phyloP scores from a whole-genome alignment of 257 asterid species.

The Plantago ovata region DNA sequence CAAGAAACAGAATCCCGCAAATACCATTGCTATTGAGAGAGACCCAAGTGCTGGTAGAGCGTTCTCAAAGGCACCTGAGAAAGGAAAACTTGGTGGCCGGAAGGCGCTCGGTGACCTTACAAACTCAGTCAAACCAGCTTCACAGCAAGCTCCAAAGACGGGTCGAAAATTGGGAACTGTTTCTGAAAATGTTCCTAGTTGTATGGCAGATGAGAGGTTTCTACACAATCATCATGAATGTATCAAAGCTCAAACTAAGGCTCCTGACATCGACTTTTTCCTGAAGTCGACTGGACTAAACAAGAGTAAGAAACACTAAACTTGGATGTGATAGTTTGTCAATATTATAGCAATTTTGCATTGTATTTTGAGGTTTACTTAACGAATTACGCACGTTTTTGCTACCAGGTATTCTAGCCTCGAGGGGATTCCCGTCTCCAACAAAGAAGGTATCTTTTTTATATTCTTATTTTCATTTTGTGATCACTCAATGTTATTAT shows the following conservation, averaged over 20 bases:
- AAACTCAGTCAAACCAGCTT: conserved; percentile 53
- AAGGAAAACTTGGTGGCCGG: conserved; percentile 52
- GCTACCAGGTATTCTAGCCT: conserved; percentile 31
- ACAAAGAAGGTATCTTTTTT: conserved; percentile 36
- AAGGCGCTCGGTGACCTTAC: conserved; percentile 83
- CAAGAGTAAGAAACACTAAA: conserved; percentile 33
- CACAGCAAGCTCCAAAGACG: conserved; percentile 30
- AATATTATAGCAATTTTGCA: neutral
- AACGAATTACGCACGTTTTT: conserved; percentile 4
- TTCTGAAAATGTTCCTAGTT: conserved; percentile 31
- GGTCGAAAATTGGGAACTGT: conserved; percentile 37
- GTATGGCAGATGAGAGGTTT: conserved; percentile 51
- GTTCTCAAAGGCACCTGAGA: conserved; percentile 39
- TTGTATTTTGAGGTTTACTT: neutral
- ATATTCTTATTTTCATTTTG: neutral
- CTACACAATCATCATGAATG: conserved; percentile 80
- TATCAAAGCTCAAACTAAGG: conserved; percentile 50
- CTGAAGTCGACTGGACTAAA: conserved; percentile 63
- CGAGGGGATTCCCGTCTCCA: conserved; percentile 27
- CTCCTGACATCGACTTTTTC: conserved; percentile 47
- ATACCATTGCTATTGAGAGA: conserved; percentile 43
- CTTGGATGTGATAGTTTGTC: neutral
- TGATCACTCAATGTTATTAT: neutral
- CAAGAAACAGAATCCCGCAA: conserved; percentile 39
- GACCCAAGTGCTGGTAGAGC: conserved; percentile 37